Conservation (phyloP, 257 asterid species). For the Nicotiana attenuata region DNA sequence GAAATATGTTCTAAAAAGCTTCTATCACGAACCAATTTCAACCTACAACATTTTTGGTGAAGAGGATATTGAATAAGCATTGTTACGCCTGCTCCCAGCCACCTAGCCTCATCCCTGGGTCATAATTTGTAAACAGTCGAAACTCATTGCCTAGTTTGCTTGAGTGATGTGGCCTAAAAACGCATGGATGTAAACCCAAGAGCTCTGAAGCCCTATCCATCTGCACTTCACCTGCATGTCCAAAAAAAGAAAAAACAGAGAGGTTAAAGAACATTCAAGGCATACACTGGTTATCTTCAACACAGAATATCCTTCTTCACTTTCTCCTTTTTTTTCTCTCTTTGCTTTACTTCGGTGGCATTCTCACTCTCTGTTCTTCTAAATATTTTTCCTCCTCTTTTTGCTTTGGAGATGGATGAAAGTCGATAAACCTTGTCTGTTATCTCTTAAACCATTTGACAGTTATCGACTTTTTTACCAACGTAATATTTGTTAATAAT, state of each 20-base stretch:
- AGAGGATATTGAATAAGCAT: background rate
- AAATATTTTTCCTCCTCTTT: background rate
- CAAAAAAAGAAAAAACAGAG: background rate
- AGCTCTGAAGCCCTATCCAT: constrained; percentile 65
- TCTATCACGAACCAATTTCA: background rate
- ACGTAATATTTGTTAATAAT: background rate
- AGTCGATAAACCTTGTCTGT: background rate
- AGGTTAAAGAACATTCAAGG: background rate
- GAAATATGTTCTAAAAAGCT: background rate
- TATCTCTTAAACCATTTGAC: background rate
- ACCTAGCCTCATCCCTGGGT: constrained; percentile 71
- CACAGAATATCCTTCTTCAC: background rate
- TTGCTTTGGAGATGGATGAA: background rate
- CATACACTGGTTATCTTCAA: background rate
- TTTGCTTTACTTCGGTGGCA: background rate
- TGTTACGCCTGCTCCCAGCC: constrained; percentile 58
- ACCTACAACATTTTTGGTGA: constrained; percentile 2
- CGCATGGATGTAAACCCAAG: constrained; percentile 68
- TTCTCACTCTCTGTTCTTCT: background rate
- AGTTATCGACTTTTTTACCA: background rate
- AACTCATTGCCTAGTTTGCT: constrained; percentile 98
- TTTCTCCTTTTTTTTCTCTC: background rate
- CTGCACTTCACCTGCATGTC: constrained; percentile 70
- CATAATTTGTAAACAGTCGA: constrained; percentile 77
- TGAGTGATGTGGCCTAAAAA: constrained; percentile 79